Conservation (phyloP, 2,329 filamentous ascomycete genomes). For the Monosporascus ibericus region DNA sequence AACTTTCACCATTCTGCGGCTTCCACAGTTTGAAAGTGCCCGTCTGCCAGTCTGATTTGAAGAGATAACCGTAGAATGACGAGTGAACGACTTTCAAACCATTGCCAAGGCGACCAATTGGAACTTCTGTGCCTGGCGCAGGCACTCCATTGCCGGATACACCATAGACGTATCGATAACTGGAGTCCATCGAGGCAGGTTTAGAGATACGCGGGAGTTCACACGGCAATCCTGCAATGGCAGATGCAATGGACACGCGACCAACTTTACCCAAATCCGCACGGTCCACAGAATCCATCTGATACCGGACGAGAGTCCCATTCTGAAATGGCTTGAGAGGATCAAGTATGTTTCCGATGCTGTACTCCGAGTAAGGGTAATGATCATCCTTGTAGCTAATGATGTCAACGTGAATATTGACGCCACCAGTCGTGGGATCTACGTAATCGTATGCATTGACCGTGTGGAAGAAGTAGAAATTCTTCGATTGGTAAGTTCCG, state of each 20-base stretch:
- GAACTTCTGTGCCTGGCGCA: conserved; percentile 10
- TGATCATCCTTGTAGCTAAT: conserved; percentile 9
- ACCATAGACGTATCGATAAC: conserved; percentile 13
- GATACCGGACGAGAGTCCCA: conserved; percentile 9
- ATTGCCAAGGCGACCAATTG: conserved; percentile 7
- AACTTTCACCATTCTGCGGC: conserved; percentile 6
- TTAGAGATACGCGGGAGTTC: conserved; percentile 15
- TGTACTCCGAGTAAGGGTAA: conserved; percentile 16
- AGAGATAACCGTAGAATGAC: conserved; percentile 9
- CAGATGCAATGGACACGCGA: conserved; percentile 5
- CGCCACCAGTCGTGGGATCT: conserved; percentile 1
- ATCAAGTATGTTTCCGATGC: conserved; percentile 25
- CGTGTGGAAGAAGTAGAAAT: conserved; percentile 13
- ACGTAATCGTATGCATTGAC: conserved; percentile 13
- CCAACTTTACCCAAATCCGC: background rate
- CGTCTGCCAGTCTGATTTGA: conserved; percentile 13
- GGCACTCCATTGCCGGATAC: conserved; percentile 8
- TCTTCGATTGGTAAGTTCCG: conserved; percentile 5
- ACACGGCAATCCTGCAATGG: conserved; percentile 7
- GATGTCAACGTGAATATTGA: conserved; percentile 12
- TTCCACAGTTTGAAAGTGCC: conserved; percentile 10
- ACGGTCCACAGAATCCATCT: conserved; percentile 4
- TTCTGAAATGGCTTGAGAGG: conserved; percentile 1
- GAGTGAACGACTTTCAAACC: conserved; percentile 4
- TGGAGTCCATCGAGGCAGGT: conserved; percentile 4